These are phyloP conservation scores for Globomyces pollinis-pini DNA, from an alignment of 192 early-diverging fungal genomes.

Conservation along the genomic window DNA sequence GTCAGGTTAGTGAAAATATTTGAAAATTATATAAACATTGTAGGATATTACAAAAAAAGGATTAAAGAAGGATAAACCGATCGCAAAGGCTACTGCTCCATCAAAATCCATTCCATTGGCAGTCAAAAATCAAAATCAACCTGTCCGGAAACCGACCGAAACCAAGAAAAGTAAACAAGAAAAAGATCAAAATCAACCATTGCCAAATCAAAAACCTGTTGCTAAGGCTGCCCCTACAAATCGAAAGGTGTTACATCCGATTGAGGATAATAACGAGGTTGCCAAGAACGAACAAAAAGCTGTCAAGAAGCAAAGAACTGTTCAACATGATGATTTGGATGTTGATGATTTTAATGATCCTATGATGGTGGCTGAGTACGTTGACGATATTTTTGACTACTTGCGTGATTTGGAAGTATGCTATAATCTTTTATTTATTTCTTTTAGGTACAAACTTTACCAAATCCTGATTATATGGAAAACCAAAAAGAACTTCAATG, in stretches of 20 bases:
- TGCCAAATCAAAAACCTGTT: not conserved
- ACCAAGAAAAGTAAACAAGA: not conserved
- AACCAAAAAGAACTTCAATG: slow-evolving; percentile 79
- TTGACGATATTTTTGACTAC: slow-evolving; percentile 86
- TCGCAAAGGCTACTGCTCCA: too few relatives aligned
- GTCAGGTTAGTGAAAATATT: too few relatives aligned
- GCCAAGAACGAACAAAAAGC: not conserved
- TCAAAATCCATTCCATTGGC: too few relatives aligned
- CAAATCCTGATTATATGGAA: slow-evolving; percentile 74
- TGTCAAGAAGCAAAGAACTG: slow-evolving; percentile 5
- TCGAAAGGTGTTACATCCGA: not conserved
- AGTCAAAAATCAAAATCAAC: too few relatives aligned
- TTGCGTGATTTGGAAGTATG: slow-evolving; percentile 65
- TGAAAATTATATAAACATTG: too few relatives aligned
- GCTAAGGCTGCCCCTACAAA: not conserved
- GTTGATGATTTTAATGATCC: slow-evolving; percentile 75
- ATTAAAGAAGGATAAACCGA: too few relatives aligned
- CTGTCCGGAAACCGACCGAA: not conserved
- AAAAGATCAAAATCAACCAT: not conserved
- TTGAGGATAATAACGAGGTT: not conserved
- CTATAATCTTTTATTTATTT: not conserved
- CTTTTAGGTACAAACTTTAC: slow-evolving; percentile 53
- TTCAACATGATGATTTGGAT: slow-evolving; percentile 60
- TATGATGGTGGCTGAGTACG: slow-evolving; percentile 90
- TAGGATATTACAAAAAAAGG: too few relatives aligned